Evolutionary conservation across 805 yeast species (phyloP).

Genomic region (Maudiozyma saulgeensis): DNA sequence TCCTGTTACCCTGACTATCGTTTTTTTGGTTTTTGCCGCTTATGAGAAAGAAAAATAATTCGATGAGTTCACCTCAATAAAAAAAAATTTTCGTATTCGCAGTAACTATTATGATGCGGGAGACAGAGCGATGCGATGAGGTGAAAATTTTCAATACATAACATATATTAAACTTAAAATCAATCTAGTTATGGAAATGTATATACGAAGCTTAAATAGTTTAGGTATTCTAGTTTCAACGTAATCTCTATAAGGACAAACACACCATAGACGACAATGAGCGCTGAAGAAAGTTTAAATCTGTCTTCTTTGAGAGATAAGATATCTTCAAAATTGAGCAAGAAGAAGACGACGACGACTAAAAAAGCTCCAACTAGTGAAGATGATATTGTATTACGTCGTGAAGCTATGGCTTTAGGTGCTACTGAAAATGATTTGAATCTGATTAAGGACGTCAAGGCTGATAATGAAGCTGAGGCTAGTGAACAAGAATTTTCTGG

Average conservation of each 20-base stretch:
- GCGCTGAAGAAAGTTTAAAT: conserved; percentile 12
- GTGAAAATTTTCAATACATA: conserved; percentile 1
- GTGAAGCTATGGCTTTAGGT: conserved; percentile 73
- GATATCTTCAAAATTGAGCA: conserved; percentile 43
- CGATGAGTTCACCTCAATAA: background rate
- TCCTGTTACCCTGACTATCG: too few relatives aligned
- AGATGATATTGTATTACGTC: conserved; percentile 35
- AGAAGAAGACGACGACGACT: conserved; percentile 5
- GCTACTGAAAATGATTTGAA: conserved; percentile 78
- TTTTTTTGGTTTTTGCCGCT: too few relatives aligned
- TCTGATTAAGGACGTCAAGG: conserved; percentile 43
- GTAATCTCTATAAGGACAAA: too few relatives aligned
- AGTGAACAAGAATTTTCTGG: conserved; percentile 35
- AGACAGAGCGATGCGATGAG: conserved; percentile 4
- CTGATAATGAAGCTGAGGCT: conserved; percentile 35
- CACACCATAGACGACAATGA: background rate
- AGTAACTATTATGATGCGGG: too few relatives aligned
- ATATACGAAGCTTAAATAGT: too few relatives aligned
- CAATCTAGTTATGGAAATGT: background rate
- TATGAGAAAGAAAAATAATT: too few relatives aligned
- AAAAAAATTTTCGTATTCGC: conserved; percentile 1
- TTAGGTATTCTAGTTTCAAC: too few relatives aligned
- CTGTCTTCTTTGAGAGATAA: conserved; percentile 53
- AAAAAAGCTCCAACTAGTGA: conserved; percentile 6
- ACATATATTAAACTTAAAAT: background rate